Evolutionary conservation across 805 yeast species (phyloP), one percentile per base, ranked within the genome.

Genomic region (Yamadazyma akitaensis): DNA sequence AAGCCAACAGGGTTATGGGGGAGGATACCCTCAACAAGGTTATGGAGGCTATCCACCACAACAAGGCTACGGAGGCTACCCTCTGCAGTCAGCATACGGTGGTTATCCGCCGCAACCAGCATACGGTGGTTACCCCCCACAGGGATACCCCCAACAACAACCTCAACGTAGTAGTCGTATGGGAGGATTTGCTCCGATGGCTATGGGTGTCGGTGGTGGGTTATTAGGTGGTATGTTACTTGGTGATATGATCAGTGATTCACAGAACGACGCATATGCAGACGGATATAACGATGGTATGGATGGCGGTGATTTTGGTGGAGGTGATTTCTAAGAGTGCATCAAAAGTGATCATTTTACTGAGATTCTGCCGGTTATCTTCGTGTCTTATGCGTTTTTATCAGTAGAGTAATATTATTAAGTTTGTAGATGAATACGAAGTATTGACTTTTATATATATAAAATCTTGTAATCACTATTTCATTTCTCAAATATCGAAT

Each of bases 221-320:
- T 60, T 82, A 45, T 56, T 82, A 8, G 88, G 87, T 47, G 88
- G 87, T 38, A 64, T 77, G 64, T 54, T 81, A 53, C 56, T 81
- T 37, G 76, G 75, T 8, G 67, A 72, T 32, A 76, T 76, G 38
- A 53, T 80, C 49, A 60, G 62, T 37, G 61, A 61, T 57, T 73
- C 70, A 33, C 43, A 45, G n/a, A 36, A 51, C 37, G 47, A 42
- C 38, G 53, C 49, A 9, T 46, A 43, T 14, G 43, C 26, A 13
- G 48, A 46, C 21, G 58, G 58, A 30, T 63, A 61, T 25, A 59
- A 62, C 51, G 65, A 49, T 17, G 64, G 61, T 37, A 75, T 67
- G 28, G 77, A 72, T 24, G 77, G 73, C 41, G 57, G 51, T 11
- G 55, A 47, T 26, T 41, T 37, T 14, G 49, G 25, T 18, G 45